Conservation (phyloP, 768 basidiomycete genomes). For the Naganishia friedmannii region DNA sequence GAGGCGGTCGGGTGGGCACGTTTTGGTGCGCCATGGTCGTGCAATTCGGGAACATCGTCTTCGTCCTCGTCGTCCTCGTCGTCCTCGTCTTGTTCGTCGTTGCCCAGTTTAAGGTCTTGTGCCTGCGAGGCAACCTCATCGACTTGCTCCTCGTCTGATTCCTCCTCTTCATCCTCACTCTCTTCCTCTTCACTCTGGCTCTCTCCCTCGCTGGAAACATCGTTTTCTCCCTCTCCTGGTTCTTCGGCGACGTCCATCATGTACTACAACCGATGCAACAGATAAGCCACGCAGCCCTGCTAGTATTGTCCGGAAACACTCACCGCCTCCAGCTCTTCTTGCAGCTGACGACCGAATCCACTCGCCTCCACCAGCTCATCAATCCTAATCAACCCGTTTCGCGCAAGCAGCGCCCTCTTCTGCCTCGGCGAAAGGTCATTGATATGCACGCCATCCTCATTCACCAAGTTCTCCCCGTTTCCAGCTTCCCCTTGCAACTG, state of each 20-base stretch:
- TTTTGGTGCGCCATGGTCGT: conserved; percentile 24
- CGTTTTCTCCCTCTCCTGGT: conserved; percentile 36
- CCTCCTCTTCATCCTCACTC: conserved; percentile 40
- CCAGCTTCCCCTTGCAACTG: conserved; percentile 13
- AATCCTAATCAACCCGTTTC: conserved; percentile 55
- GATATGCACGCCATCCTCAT: conserved; percentile 23
- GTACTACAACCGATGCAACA: conserved; percentile 26
- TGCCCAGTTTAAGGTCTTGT: conserved; percentile 36
- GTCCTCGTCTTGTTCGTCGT: conserved; percentile 36
- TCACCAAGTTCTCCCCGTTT: conserved; percentile 25
- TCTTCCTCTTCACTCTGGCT: conserved; percentile 32
- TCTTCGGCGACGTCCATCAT: conserved; percentile 38
- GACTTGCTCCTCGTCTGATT: conserved; percentile 50
- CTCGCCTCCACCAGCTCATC: conserved; percentile 92
- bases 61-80: conserved; percentile 40
- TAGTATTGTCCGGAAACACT: conserved; percentile 35
- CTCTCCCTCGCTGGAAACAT: conserved; percentile 28
- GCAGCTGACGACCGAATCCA: conserved; percentile 81
- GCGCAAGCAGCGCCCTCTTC: conserved; percentile 54
- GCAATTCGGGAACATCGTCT: conserved; percentile 42
- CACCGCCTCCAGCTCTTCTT: conserved; percentile 79
- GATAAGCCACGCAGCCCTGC: neutral
- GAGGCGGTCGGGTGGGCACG: conserved; percentile 15
- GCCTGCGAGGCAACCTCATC: conserved; percentile 51
- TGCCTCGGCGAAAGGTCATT: conserved; percentile 19